A percentile compares a stretch with the other conserved stretches of the same genome.
These are phyloP conservation scores for Pseudozyma sp. DNA, from an alignment of 1,284 basidiomycete species.

Conservation along the genomic window DNA sequence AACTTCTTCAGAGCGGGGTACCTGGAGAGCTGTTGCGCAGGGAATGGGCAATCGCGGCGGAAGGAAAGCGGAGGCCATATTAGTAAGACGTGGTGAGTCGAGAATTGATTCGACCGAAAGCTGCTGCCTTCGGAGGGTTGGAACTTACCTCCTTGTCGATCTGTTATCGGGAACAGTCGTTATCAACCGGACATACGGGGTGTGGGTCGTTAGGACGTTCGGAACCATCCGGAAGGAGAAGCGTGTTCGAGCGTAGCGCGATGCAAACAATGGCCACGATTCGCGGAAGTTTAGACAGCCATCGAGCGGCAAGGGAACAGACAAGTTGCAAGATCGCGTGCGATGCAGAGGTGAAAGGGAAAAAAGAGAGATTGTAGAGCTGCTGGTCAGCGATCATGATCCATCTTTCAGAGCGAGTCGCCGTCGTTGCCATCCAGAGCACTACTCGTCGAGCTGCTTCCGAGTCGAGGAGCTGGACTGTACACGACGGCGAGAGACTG, in stretches of 20 bases:
- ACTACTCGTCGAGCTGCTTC: background rate
- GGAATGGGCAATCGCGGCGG: too few relatives aligned
- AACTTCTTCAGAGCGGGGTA: slow-evolving; percentile 77
- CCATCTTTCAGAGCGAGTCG: background rate
- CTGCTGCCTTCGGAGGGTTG: background rate
- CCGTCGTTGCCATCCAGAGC: background rate
- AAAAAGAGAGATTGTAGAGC: background rate
- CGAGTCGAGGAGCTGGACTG: background rate
- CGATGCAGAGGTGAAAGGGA: background rate
- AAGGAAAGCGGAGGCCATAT: background rate
- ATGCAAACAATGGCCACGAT: background rate
- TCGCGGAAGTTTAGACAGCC: background rate
- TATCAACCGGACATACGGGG: background rate
- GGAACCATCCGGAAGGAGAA: background rate
- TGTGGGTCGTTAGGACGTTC: background rate
- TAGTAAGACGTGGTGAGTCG: background rate
- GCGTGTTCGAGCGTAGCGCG: background rate
- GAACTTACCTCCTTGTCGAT: slow-evolving; percentile 91
- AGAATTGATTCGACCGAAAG: background rate
- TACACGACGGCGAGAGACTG: too few relatives aligned
- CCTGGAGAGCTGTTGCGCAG: slow-evolving; percentile 78
- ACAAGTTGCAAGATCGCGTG: background rate
- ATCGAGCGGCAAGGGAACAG: background rate
- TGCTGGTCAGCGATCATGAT: slow-evolving; percentile 10
- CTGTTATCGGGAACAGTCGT: slow-evolving; percentile 69